These are phyloP conservation scores for Mortierella sp. DNA, from an alignment of 371 early-diverging fungal species.

Conservation along the genomic window DNA sequence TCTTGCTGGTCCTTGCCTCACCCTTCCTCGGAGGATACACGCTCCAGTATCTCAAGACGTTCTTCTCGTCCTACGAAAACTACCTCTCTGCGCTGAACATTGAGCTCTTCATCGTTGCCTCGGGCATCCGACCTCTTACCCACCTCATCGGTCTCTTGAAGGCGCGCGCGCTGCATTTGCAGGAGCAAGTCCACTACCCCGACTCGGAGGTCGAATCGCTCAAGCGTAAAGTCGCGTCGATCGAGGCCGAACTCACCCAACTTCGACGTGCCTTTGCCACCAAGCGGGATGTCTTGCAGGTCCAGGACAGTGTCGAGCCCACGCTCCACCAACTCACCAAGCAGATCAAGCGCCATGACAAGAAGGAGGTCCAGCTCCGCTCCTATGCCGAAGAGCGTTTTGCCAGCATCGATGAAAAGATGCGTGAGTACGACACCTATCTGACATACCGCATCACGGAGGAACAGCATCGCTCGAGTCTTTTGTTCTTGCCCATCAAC, in stretches of 20 bases:
- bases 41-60: conserved; percentile 66
- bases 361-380: conserved; percentile 62
- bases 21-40: conserved; percentile 73
- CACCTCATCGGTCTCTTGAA: conserved; percentile 68
- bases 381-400: conserved; percentile 70
- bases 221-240: conserved; percentile 60
- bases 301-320: conserved; percentile 61
- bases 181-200: conserved; percentile 67
- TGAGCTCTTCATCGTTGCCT: conserved; percentile 73
- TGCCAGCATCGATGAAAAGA: conserved; percentile 61
- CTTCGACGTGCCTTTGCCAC: conserved; percentile 74
- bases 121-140: conserved; percentile 69
- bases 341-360: conserved; percentile 67
- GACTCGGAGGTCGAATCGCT: conserved; percentile 65
- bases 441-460: conserved; percentile 66
- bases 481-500: conserved; percentile 59
- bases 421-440: conserved; percentile 66
- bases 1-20: conserved; percentile 65
- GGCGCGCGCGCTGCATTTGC: conserved; percentile 68
- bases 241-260: conserved; percentile 70
- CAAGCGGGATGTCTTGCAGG: conserved; percentile 72
- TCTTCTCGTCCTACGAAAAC: conserved; percentile 67
- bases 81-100: conserved; percentile 75
- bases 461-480: conserved; percentile 59
- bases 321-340: conserved; percentile 65